Evolutionary conservation across 768 basidiomycete species (phyloP), one percentile per base, ranked within the genome.

Genomic region (Rhizopogon vesiculosus): DNA sequence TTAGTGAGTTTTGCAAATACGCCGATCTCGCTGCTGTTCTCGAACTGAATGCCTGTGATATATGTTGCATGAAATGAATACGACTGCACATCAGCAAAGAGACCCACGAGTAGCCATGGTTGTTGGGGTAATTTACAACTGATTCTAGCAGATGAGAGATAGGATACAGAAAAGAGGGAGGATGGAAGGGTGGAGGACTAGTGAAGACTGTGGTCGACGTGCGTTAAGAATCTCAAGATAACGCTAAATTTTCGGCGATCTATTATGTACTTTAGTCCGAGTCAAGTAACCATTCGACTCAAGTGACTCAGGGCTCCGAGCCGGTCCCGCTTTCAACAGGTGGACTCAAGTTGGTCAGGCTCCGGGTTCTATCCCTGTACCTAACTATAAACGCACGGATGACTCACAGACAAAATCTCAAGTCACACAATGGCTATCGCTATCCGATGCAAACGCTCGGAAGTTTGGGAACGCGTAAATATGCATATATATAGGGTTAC

Each of bases 1-100:
- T 99, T 98, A 66, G 96, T 98, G 66, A 98, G 82, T 75, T 97
- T 97, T 66, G 93, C 79, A 75, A 98, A 99, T 43, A 99, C 96
- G 64, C 96, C 96, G 64, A 99, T 83, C 66, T 98, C 94, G 74
- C 86, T 88, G 76, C 83, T 89, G 76, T 94, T 95, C 77, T 95
- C 92, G 69, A 93, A 95, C 77, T 93, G 91, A 61, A 91, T 76
- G 71, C 93, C 91, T 93, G 66, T n/a, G 18, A 56, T 39, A 43
- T 46, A 49, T 54, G 28, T 16, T 51, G 42, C 28, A 57, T 61
- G 60, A 59, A 45, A 45, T 12, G 28, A 6, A 25, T 13, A 9
- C 0, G 35, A 39, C 22, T n/a, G 41, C 13, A 15, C 50, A 52
- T 6, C 7, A 25, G 43, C n/a, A 12, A 18, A 51, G 38, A 45